Evolutionary conservation across 2,329 filamentous ascomycete genomes (phyloP).

Genomic region (Hymenoscyphus salicellus): DNA sequence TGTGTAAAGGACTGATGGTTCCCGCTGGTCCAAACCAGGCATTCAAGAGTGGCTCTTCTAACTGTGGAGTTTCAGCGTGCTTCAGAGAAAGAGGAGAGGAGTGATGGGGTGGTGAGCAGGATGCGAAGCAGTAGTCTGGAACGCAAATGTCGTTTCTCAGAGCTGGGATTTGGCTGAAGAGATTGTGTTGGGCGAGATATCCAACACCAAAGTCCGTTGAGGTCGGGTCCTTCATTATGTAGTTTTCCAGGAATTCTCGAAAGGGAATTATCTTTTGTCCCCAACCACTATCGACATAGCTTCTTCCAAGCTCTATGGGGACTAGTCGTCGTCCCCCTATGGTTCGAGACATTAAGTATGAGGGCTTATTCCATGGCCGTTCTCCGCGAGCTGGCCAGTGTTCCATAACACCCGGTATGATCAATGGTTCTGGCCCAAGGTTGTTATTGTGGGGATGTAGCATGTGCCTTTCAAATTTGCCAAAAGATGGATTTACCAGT

Average conservation of each 20-base stretch:
- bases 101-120: constrained; percentile 55
- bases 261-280: constrained; percentile 78
- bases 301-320: constrained; percentile 80
- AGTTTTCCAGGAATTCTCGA: constrained; percentile 58
- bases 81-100: constrained; percentile 45
- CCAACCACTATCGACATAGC: constrained; percentile 85
- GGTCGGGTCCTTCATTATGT: constrained; percentile 17
- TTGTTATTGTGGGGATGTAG: constrained; percentile 40
- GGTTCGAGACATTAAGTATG: constrained; percentile 72
- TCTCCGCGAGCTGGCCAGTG: constrained; percentile 75
- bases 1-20: constrained; percentile 90
- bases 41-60: constrained; percentile 69
- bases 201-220: constrained; percentile 47
- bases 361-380: constrained; percentile 67
- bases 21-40: constrained; percentile 88
- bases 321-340: constrained; percentile 76
- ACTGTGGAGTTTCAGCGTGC: constrained; percentile 40
- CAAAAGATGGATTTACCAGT: constrained; percentile 49
- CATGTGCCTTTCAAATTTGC: constrained; percentile 61
- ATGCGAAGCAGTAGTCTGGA: constrained; percentile 81
- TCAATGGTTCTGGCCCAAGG: constrained; percentile 55
- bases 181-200: constrained; percentile 89
- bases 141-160: constrained; percentile 72
- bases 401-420: constrained; percentile 64
- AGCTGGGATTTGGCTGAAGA: constrained; percentile 77